Evolutionary conservation across 106 monocot species (phyloP).

Genomic region (Dendrobium catenatum): DNA sequence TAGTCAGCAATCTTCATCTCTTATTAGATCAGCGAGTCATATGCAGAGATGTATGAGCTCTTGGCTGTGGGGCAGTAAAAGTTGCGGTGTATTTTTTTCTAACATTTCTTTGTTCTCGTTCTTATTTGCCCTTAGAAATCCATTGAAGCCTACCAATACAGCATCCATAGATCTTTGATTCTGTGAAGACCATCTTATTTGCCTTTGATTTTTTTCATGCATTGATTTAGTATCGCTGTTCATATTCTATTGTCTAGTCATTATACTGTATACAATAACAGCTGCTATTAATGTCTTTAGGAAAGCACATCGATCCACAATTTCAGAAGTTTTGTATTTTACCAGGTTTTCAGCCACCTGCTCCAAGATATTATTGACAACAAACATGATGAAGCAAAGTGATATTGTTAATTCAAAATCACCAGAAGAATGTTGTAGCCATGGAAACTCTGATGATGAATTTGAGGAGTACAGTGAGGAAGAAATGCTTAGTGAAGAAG

Average conservation of each 20-base stretch:
- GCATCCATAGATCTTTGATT: neutral
- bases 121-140: neutral
- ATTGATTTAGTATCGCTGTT: neutral
- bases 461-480: neutral
- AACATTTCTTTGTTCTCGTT: neutral
- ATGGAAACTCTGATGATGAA: neutral
- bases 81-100: neutral
- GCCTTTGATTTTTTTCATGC: neutral
- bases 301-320: neutral
- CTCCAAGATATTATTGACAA: neutral
- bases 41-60: neutral
- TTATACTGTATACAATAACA: neutral
- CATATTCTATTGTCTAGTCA: neutral
- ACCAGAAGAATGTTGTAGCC: neutral
- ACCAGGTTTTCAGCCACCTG: neutral
- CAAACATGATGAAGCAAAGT: conserved; percentile 6
- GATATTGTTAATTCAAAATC: conserved; percentile 5
- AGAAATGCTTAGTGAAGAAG: conserved; percentile 13
- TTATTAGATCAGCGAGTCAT: neutral
- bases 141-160: neutral
- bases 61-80: too few relatives aligned
- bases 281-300: neutral
- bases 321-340: neutral
- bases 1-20: neutral
- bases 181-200: neutral